phyloP scores from a whole-genome alignment of 495 filamentous ascomycete genomes.

The Cairneyella variabilis region DNA sequence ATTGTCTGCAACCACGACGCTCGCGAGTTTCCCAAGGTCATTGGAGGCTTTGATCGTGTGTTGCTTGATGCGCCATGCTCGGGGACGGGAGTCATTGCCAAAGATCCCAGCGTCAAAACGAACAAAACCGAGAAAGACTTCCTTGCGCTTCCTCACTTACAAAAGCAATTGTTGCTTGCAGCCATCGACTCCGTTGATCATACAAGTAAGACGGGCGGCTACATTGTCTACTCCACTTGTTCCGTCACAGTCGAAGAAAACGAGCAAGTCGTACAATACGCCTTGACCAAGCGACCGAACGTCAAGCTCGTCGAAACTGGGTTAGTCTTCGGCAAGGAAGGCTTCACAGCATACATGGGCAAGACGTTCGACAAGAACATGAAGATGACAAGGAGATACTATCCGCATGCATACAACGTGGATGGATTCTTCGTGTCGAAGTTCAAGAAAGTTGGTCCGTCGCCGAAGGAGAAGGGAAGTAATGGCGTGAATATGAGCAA shows the following conservation, averaged over 20 bases:
- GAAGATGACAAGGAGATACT: constrained; percentile 83
- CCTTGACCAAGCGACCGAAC: constrained; percentile 84
- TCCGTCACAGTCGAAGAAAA: constrained; percentile 91
- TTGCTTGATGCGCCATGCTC: constrained; percentile 79
- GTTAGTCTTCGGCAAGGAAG: constrained; percentile 86
- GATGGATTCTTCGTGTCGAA: constrained; percentile 99
- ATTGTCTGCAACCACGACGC: constrained; percentile 95
- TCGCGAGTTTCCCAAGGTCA: constrained; percentile 84
- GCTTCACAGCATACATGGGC: constrained; percentile 81
- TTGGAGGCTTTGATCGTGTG: constrained; percentile 89
- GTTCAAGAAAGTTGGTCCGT: constrained; percentile 86
- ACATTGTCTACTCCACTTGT: constrained; percentile 93
- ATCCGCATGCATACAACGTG: constrained; percentile 93
- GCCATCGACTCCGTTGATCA: constrained; percentile 95
- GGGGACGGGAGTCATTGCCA: constrained; percentile 87
- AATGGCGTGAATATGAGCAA: constrained; percentile 20
- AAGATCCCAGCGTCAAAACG: constrained; percentile 93
- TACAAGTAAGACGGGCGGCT: constrained; percentile 79
- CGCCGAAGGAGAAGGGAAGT: constrained; percentile 40
- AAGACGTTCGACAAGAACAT: constrained; percentile 86
- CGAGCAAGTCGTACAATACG: constrained; percentile 90
- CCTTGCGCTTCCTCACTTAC: constrained; percentile 82
- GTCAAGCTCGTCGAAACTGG: constrained; percentile 91
- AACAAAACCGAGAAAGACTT: constrained; percentile 96
- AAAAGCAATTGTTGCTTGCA: constrained; percentile 87